A percentile compares a stretch with the other conserved stretches of the same genome.
Conservation (phyloP, 2,329 filamentous ascomycete genomes). For the Scedosporium aurantiacum region DNA sequence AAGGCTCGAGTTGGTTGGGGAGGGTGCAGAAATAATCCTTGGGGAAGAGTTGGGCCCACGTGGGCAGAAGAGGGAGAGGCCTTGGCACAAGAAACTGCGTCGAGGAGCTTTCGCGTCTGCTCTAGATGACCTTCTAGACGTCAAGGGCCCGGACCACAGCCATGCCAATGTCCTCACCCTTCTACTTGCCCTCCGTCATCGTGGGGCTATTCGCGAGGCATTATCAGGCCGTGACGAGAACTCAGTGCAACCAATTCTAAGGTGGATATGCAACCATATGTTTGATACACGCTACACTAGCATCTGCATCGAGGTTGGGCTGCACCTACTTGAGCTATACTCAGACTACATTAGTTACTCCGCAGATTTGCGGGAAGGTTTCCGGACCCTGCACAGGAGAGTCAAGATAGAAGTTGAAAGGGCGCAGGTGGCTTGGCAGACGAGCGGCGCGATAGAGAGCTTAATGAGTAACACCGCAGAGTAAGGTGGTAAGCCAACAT, state of each 20-base stretch:
- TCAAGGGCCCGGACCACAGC: slow-evolving; percentile 38
- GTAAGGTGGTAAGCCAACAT: background rate
- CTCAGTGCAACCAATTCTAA: slow-evolving; percentile 69
- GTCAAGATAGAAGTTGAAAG: slow-evolving; percentile 72
- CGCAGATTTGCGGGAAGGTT: slow-evolving; percentile 57
- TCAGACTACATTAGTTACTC: slow-evolving; percentile 67
- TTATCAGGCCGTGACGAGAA: slow-evolving; percentile 72
- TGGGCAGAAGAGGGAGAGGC: slow-evolving; percentile 44
- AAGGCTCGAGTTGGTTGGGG: slow-evolving; percentile 68
- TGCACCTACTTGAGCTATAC: slow-evolving; percentile 80
- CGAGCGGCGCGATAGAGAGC: slow-evolving; percentile 76
- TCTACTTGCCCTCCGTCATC: slow-evolving; percentile 74
- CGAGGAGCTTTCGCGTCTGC: slow-evolving; percentile 67
- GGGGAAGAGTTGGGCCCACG: slow-evolving; percentile 46
- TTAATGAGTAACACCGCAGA: slow-evolving; percentile 30
- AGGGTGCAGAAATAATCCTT: slow-evolving; percentile 80
- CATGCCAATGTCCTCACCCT: slow-evolving; percentile 61
- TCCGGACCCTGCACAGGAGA: slow-evolving; percentile 56
- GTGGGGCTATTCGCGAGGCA: slow-evolving; percentile 71
- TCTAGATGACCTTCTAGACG: slow-evolving; percentile 65
- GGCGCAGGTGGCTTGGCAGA: slow-evolving; percentile 71
- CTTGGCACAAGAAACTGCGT: slow-evolving; percentile 75
- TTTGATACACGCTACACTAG: slow-evolving; percentile 71
- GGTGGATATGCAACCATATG: slow-evolving; percentile 73
- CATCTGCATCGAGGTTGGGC: slow-evolving; percentile 71